Percentiles rank a stretch among this genome's conserved stretches.
phyloP scores from a whole-genome alignment of 2,329 filamentous ascomycete genomes.

The Sarocladium kiliense region DNA sequence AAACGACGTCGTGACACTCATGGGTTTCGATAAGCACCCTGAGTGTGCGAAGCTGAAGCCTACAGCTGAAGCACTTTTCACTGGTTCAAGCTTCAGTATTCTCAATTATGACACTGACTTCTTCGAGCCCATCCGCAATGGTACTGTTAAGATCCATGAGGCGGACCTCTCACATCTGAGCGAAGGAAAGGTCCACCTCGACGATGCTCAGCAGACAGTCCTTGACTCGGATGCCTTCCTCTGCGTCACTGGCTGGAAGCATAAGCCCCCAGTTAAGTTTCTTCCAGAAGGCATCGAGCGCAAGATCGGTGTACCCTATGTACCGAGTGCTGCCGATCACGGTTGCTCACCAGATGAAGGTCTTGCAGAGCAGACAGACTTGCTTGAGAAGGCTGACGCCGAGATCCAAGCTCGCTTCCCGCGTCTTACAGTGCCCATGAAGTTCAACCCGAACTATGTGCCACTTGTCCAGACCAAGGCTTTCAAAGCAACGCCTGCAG shows the following conservation, averaged over 20 bases:
- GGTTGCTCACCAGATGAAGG: slow-evolving; percentile 15
- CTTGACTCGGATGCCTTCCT: slow-evolving; percentile 47
- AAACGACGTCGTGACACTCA: slow-evolving; percentile 48
- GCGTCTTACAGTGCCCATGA: slow-evolving; percentile 34
- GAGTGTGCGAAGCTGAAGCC: slow-evolving; percentile 50
- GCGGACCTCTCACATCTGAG: slow-evolving; percentile 44
- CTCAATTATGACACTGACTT: slow-evolving; percentile 55
- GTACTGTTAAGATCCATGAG: slow-evolving; percentile 47
- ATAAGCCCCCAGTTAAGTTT: slow-evolving; percentile 47
- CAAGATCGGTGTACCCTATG: slow-evolving; percentile 45
- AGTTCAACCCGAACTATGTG: slow-evolving; percentile 37
- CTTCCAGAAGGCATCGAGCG: slow-evolving; percentile 38
- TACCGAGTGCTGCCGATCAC: slow-evolving; percentile 15
- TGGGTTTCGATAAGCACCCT: slow-evolving; percentile 50
- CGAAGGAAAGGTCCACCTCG: slow-evolving; percentile 42
- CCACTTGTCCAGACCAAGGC: slow-evolving; percentile 34
- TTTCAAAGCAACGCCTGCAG: background rate
- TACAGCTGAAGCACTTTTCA: slow-evolving; percentile 46
- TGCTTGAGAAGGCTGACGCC: slow-evolving; percentile 40
- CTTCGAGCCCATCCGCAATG: slow-evolving; percentile 48
- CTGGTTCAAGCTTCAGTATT: slow-evolving; percentile 51
- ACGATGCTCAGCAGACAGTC: slow-evolving; percentile 32
- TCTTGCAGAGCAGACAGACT: slow-evolving; percentile 28
- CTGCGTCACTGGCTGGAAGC: slow-evolving; percentile 56
- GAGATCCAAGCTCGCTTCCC: slow-evolving; percentile 51